Evolutionary conservation across 2,329 filamentous ascomycete genomes (phyloP), one percentile per base, ranked within the genome.

Genomic region (Fusarium setosum): DNA sequence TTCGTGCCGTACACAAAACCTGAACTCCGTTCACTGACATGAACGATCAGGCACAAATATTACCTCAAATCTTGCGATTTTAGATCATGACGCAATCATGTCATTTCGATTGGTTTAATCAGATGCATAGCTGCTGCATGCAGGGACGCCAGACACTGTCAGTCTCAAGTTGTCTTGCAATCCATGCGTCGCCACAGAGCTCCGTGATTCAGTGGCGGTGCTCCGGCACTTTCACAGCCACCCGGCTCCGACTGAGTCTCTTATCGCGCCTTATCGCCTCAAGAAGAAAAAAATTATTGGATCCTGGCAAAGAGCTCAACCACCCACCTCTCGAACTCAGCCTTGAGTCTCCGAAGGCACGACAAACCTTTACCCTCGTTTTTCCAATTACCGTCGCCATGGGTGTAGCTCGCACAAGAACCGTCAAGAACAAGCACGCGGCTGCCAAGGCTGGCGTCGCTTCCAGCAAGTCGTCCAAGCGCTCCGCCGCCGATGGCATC

Each of bases 401-500:
- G 88, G 70, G 83, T 65, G 82, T 82, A 44, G 82, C 82, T 67
- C 80, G 82, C 65, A 90, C 88, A 47, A 81, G 79, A 48, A 88
- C 86, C 17, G 76, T 90, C 49, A 90, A 90, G 74, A 90, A 88
- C 74, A 90, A 90, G 74, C 86, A 90, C 73, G 86, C 87, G 48
- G 76, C 80, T 51, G 81, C 83, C 63, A 86, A 87, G 48, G 76
- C 80, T 51, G 81, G 83, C 63, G 77, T 79, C 55, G 78, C 77
- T 54, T 70, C 71, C 63, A 77, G 76, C 72, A 79, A 79, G 49
- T 67, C 73, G 52, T 73, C 75, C 49, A 79, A 77, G 60, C 73
- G 73, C 40, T 74, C 76, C 31, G 68, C 74, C 48, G 72, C 76
- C 48, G 84, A 85, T 49, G 83, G 83, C 71, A 78, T 87, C 64